Conservation (phyloP, 2,329 filamentous ascomycete genomes). For the Apiospora aurea region DNA sequence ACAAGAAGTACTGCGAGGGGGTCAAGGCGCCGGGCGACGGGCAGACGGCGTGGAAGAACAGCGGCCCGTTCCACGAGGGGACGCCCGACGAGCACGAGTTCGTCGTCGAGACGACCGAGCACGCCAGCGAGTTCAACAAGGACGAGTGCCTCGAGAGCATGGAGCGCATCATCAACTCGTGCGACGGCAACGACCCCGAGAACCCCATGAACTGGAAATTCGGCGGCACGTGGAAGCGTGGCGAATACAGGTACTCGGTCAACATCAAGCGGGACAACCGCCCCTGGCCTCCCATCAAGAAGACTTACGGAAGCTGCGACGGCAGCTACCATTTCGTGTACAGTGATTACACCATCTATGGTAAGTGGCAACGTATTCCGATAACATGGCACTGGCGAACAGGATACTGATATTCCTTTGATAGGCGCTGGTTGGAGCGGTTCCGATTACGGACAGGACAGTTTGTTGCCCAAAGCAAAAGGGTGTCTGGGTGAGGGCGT, state of each 20-base stretch:
- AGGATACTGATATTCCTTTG: not conserved
- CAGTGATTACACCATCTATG: not conserved
- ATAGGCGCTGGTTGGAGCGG: slow-evolving; percentile 14
- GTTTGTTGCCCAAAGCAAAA: slow-evolving; percentile 29
- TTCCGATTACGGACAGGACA: slow-evolving; percentile 21
- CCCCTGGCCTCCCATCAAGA: not conserved
- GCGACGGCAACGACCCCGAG: not conserved
- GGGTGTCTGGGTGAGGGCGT: slow-evolving; percentile 23
- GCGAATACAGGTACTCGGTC: slow-evolving; percentile 31
- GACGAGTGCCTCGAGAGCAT: slow-evolving; percentile 10
- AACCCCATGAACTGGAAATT: slow-evolving; percentile 5
- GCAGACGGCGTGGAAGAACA: slow-evolving; percentile 32
- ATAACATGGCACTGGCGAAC: too few relatives aligned
- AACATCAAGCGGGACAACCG: slow-evolving; percentile 25
- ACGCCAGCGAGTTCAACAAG: not conserved
- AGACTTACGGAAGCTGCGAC: not conserved
- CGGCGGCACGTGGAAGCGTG: not conserved
- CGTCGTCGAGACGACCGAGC: not conserved
- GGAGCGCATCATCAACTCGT: slow-evolving; percentile 15
- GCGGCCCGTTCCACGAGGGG: slow-evolving; percentile 36
- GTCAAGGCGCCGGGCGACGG: slow-evolving; percentile 30
- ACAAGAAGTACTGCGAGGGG: slow-evolving; percentile 40
- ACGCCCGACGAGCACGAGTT: slow-evolving; percentile 35
- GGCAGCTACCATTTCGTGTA: not conserved
- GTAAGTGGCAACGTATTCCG: not conserved